Evolutionary conservation across 1,284 basidiomycete genomes (phyloP).

Genomic region (Ceratobasidium papillatum): DNA sequence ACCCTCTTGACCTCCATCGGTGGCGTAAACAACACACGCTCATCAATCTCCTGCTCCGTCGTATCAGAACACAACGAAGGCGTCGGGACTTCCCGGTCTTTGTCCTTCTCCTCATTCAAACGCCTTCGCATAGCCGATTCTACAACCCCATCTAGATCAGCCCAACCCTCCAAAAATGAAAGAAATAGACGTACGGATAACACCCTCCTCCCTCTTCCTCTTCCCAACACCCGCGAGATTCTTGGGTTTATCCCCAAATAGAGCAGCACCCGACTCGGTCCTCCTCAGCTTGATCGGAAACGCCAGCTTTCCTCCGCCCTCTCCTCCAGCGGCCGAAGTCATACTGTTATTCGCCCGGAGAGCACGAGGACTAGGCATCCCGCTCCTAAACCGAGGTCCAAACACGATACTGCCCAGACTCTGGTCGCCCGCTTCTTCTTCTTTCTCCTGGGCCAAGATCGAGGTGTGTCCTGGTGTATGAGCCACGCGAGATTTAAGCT

Average conservation of each 20-base stretch:
- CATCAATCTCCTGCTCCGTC: conserved; percentile 21
- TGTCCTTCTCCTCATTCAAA: neutral
- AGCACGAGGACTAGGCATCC: conserved; percentile 20
- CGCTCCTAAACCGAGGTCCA: neutral
- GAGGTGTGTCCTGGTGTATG: neutral
- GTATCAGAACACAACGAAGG: conserved; percentile 28
- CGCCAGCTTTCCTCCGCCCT: neutral
- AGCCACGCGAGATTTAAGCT: conserved; percentile 52
- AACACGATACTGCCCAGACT: conserved; percentile 23
- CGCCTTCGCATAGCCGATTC: conserved; percentile 10
- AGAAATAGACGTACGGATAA: conserved; percentile 1
- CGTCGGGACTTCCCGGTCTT: conserved; percentile 13
- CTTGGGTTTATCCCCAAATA: conserved; percentile 18
- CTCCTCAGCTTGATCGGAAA: conserved; percentile 25
- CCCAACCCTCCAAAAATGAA: neutral
- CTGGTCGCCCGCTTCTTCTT: conserved; percentile 21
- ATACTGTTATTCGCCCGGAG: conserved; percentile 5
- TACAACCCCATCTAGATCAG: neutral
- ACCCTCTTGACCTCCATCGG: conserved; percentile 10
- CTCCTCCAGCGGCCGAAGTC: neutral
- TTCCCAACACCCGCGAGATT: neutral
- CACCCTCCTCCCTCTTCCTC: conserved; percentile 6
- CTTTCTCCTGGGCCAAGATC: neutral
- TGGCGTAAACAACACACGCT: conserved; percentile 20
- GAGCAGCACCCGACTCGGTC: conserved; percentile 23